Evolutionary conservation across 768 basidiomycete species (phyloP).

Genomic region (Harrya chromipes): DNA sequence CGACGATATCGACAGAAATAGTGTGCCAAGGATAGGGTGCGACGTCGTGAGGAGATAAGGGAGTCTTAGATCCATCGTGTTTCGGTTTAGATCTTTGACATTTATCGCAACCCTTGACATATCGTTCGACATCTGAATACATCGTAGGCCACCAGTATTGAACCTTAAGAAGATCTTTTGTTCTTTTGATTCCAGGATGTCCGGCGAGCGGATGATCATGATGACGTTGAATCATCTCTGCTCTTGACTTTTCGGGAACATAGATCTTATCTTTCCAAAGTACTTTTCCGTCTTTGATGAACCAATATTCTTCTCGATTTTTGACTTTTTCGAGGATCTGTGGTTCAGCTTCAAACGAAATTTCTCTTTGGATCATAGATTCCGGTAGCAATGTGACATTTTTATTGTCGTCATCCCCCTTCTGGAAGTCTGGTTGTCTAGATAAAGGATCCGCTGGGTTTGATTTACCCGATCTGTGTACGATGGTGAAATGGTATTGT

Average conservation of each 20-base stretch:
- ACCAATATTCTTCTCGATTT: too few species aligned
- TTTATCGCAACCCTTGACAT: background rate
- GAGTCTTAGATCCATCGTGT: background rate
- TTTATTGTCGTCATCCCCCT: too few species aligned
- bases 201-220: background rate
- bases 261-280: too few species aligned
- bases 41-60: constrained; percentile 20
- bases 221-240: background rate
- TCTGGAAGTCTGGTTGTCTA: background rate
- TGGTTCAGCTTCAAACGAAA: too few species aligned
- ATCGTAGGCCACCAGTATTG: background rate
- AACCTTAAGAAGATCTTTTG: background rate
- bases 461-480: background rate
- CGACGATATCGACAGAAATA: background rate
- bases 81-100: background rate
- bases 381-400: too few species aligned
- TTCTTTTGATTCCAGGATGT: constrained; percentile 19
- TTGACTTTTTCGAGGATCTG: too few species aligned
- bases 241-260: too few species aligned
- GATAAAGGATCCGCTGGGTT: background rate
- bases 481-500: background rate
- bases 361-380: too few species aligned
- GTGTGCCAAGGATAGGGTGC: constrained; percentile 8
- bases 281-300: too few species aligned
- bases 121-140: background rate